Evolutionary conservation across 257 asterid genomes (phyloP).

Genomic region (Echium plantagineum): DNA sequence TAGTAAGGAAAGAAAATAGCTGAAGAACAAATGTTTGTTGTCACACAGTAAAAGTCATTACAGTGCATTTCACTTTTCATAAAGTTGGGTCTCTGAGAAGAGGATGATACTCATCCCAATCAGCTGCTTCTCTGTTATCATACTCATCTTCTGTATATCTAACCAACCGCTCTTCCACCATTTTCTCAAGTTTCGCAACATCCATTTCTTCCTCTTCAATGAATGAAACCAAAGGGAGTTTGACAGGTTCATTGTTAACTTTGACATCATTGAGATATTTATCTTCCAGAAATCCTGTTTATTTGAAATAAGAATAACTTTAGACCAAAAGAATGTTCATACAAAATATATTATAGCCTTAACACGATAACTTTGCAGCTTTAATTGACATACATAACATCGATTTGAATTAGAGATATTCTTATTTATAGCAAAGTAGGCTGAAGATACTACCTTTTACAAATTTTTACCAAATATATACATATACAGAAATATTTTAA

Average conservation of each 20-base stretch:
- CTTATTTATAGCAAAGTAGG: no score
- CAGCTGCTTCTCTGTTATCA: slow-evolving; percentile 39
- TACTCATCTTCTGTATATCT: slow-evolving; percentile 49
- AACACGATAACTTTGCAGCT: no score
- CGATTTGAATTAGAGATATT: no score
- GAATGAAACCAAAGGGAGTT: slow-evolving; percentile 21
- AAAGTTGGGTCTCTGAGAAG: slow-evolving; percentile 46
- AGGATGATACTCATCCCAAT: slow-evolving; percentile 23
- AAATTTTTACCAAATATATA: no score
- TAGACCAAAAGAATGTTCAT: neutral
- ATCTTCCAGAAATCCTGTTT: slow-evolving; percentile 47
- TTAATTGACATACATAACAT: no score
- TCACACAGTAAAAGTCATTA: slow-evolving; percentile 12
- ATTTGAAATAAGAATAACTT: slow-evolving; percentile 6
- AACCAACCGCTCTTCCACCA: slow-evolving; percentile 57
- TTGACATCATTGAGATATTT: slow-evolving; percentile 22
- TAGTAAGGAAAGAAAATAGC: slow-evolving; percentile 4
- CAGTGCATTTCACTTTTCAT: slow-evolving; percentile 99
- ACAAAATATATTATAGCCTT: neutral
- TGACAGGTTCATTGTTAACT: slow-evolving; percentile 27
- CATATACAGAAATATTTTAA: no score
- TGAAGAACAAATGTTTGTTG: neutral
- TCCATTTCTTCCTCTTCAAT: slow-evolving; percentile 66
- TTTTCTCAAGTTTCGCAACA: slow-evolving; percentile 69
- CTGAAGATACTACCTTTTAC: no score